These are phyloP conservation scores for Novymonas esmeraldas DNA, from an alignment of 208 protist species.

Conservation along the genomic window DNA sequence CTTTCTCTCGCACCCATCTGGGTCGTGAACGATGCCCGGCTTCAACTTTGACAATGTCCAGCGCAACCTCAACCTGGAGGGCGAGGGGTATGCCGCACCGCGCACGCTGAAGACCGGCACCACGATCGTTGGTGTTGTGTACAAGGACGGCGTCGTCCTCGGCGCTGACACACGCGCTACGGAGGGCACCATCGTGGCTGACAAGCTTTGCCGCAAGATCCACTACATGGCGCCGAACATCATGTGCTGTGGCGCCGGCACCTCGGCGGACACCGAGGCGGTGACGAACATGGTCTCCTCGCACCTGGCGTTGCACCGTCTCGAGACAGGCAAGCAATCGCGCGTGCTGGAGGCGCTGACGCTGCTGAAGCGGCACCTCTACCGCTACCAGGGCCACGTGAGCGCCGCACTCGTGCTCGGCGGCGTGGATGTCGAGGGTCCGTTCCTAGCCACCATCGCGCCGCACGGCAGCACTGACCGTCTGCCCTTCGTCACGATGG, in stretches of 20 bases:
- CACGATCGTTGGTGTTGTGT: slow-evolving; percentile 99
- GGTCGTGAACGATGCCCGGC: slow-evolving; percentile 78
- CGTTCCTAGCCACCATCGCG: slow-evolving; percentile 97
- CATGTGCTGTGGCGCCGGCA: slow-evolving; percentile 99
- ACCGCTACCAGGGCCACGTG: slow-evolving; percentile 98
- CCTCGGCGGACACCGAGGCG: slow-evolving; percentile 98
- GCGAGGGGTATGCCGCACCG: slow-evolving; percentile 65
- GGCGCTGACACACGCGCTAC: slow-evolving; percentile 99
- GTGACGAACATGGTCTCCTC: slow-evolving; percentile 94
- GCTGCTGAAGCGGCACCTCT: slow-evolving; percentile 98
- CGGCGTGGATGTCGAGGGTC: slow-evolving; percentile 98
- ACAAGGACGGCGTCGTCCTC: slow-evolving; percentile 99
- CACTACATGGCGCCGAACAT: slow-evolving; percentile 99
- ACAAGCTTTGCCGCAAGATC: slow-evolving; percentile 99
- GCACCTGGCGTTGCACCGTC: slow-evolving; percentile 95
- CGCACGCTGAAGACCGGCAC: slow-evolving; percentile 99
- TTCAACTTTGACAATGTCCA: slow-evolving; percentile 95
- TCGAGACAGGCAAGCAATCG: slow-evolving; percentile 94
- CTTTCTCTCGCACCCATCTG: too few relatives aligned
- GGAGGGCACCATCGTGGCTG: slow-evolving; percentile 98
- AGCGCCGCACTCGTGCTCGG: slow-evolving; percentile 99
- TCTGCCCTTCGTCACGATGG: slow-evolving; percentile 99
- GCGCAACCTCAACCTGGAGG: slow-evolving; percentile 91
- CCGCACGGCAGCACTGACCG: slow-evolving; percentile 98
- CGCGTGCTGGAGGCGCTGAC: slow-evolving; percentile 97